These are phyloP conservation scores for Gloeostereum incarnatum DNA, from an alignment of 768 basidiomycete genomes.

Conservation along the genomic window DNA sequence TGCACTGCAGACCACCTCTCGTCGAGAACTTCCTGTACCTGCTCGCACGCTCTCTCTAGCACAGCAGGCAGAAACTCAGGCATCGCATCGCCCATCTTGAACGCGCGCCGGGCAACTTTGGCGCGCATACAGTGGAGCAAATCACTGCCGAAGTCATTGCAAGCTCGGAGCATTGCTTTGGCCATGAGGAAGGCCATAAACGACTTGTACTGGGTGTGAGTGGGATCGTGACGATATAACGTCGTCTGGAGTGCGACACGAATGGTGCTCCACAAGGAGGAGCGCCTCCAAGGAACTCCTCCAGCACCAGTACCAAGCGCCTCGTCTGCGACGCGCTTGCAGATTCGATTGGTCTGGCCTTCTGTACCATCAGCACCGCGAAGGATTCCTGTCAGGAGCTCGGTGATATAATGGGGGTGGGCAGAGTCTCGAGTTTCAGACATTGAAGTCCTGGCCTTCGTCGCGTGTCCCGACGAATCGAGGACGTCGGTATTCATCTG, in stretches of 20 bases:
- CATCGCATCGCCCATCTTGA: conserved; percentile 22
- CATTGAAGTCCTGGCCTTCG: conserved; percentile 24
- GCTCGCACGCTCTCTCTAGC: no score
- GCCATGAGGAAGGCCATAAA: conserved; percentile 35
- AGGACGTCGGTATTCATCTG: conserved; percentile 17
- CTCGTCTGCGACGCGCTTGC: no score
- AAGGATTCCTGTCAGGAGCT: conserved; percentile 36
- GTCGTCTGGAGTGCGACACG: no score
- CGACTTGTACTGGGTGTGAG: conserved; percentile 25
- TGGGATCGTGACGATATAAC: conserved; percentile 6
- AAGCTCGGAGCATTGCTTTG: conserved; percentile 14
- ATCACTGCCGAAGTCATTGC: conserved; percentile 17
- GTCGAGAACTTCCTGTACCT: no score
- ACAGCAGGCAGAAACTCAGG: conserved; percentile 10
- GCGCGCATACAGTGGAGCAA: conserved; percentile 22
- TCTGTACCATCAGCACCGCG: conserved; percentile 23
- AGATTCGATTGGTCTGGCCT: conserved; percentile 4
- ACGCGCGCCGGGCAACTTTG: conserved; percentile 26
- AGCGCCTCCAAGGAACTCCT: no score
- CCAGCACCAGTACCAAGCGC: no score
- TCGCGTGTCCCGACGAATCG: conserved; percentile 22
- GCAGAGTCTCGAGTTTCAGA: conserved; percentile 28
- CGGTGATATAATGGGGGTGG: conserved; percentile 38
- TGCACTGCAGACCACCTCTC: no score
- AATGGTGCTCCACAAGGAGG: no score